Evolutionary conservation across 768 basidiomycete species (phyloP), one percentile per base, ranked within the genome.

Genomic region (Tulasnella sp.): DNA sequence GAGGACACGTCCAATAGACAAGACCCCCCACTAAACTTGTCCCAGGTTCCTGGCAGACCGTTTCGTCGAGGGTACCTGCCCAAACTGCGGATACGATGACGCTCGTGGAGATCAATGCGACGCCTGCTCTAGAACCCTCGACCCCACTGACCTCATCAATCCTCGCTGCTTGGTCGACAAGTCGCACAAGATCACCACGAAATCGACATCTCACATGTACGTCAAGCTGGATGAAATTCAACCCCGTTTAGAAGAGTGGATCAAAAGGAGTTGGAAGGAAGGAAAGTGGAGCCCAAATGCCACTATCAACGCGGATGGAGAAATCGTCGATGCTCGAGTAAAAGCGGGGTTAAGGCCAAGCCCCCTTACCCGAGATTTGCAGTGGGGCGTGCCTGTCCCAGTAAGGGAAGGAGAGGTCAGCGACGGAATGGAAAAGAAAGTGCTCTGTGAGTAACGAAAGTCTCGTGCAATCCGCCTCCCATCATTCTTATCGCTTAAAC

Each of bases 51-150:
- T 99, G 42, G 97, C 97, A 25, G 97, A 99, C 84, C 91, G 97
- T 74, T 99, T 92, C 83, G 96, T 99, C 0, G 97, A 99, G 83
- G 97, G 97, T n/a, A 94, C 89, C 40, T 99, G 97, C 82, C 97
- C 97, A 0, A 88, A 97, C 83, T 99, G 97, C 81, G 88, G 87
- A 69, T 95, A 90, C 79, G 91, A 95, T 77, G 97, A 98, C 80
- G 97, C 97, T 40, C 92, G 97, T 42, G 97, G 97, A 9, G 97
- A 99, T 82, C 97, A 99, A 85, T 99, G 97, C 83, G 97, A 99
- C 83, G 86, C 90, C 74, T 99, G 97, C 82, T 90, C 91, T 67
- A 88, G 93, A 74, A 98, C 97, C 1, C 88, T 97, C 64, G 94
- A 98, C 79, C 94, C 97, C 1, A 88, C 96, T 77, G 95, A 97